Percentiles rank a stretch among this genome's conserved stretches.
phyloP scores from a whole-genome alignment of 352 stramenopile genomes.

The Globisporangium polare region DNA sequence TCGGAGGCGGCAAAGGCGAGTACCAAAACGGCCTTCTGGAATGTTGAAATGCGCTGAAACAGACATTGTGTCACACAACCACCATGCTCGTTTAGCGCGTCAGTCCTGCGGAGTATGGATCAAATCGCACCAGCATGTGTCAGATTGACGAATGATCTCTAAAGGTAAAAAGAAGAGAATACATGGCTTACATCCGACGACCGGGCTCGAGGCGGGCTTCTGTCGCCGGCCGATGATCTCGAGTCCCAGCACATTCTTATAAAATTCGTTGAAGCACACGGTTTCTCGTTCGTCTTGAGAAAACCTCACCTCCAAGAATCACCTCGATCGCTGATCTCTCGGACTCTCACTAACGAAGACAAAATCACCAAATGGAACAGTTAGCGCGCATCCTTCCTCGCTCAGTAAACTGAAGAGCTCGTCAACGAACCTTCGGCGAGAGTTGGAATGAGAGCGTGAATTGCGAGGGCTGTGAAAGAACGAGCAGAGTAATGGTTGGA shows the following conservation, averaged over 20 bases:
- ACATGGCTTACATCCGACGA: neutral
- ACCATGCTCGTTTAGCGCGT: neutral
- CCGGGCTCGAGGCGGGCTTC: neutral
- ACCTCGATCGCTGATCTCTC: neutral
- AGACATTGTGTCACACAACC: neutral
- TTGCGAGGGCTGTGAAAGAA: conserved; percentile 11
- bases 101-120: neutral
- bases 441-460: conserved; percentile 18
- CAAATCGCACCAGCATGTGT: neutral
- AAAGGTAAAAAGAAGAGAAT: neutral
- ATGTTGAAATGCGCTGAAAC: neutral
- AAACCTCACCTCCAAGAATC: conserved; percentile 3
- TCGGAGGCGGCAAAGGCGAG: neutral
- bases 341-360: neutral
- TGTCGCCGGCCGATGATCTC: neutral
- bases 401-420: neutral
- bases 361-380: neutral
- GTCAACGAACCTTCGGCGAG: conserved; percentile 8
- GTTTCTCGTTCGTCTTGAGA: neutral
- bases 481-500: neutral
- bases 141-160: neutral
- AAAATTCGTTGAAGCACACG: neutral
- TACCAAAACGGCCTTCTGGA: neutral
- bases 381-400: neutral
- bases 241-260: neutral